Base-by-base conservation (phyloP, 2,329 filamentous ascomycete species). In the Trichoderma cornu-damae region DNA sequence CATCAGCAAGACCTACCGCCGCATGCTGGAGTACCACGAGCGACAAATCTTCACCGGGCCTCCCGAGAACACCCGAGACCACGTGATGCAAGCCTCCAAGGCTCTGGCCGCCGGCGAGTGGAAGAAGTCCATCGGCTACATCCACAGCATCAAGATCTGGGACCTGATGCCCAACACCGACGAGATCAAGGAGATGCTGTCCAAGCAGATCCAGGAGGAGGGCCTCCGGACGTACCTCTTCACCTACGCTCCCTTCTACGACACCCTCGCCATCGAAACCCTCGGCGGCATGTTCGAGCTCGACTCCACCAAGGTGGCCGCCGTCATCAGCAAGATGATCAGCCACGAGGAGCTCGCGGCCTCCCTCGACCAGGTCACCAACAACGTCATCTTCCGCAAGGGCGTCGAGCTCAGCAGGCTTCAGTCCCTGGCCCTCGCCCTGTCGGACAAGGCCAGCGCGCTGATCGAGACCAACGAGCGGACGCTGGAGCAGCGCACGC, bases 131-230 rank as follows among this genome's bases (percentile, higher is more conserved):
- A 92, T 87, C 20, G 83, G 88, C 61, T 94, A 96, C 74, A 92
- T 99, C 74, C 91, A 94, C 79, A 90, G 87, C 69, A 99, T 99
- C 79, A 99, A 96, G 85, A 99, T 99, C 72, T 99, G 94, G 94
- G 94, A 99, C 56, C 83, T 99, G 64, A 95, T 99, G 84, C 89
- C 92, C 59, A 87, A 94, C 73, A 83, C 89, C 22, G 90, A 93
- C 57, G 89, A 91, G 73, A 96, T 97, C 80, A 97, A 97, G 85
- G 75, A 82, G 54, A 96, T 99, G 94, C 89, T 99, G 61, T 90
- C 92, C 56, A 91, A 90, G 72, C 94, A 99, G 80, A 96, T 97
- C 70, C 95, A 99, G 74, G 94, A 99, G 74, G 94, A 99, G 79
- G 94, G 95, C 66, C 86, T 99, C 54, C 86, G 94, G 67, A 99